A percentile compares a stretch with the other conserved stretches of the same genome.
phyloP scores from a whole-genome alignment of 2,329 filamentous ascomycete species.

The Magnaporthales sp. region DNA sequence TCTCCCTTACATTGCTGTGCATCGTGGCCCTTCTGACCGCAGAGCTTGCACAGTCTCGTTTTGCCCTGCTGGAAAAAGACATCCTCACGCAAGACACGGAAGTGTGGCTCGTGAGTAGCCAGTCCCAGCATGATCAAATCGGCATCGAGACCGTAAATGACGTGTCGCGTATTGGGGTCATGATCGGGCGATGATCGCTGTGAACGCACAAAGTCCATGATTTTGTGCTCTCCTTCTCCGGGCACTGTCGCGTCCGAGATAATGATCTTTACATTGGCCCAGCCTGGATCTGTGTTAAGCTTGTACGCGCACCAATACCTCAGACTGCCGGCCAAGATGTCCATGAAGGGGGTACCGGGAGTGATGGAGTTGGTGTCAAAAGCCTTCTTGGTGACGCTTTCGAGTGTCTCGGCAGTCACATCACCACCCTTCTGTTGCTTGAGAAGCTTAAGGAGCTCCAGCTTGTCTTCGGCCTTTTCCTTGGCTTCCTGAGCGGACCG shows the following conservation, averaged over 20 bases:
- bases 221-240: slow-evolving; percentile 97
- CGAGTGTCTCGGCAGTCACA: slow-evolving; percentile 50
- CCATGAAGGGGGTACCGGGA: slow-evolving; percentile 97
- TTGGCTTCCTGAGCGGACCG: slow-evolving; percentile 88
- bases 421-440: slow-evolving; percentile 66
- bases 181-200: slow-evolving; percentile 86
- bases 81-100: slow-evolving; percentile 91
- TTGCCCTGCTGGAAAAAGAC: slow-evolving; percentile 89
- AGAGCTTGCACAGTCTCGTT: slow-evolving; percentile 73
- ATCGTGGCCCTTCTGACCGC: slow-evolving; percentile 87
- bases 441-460: slow-evolving; percentile 77
- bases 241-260: slow-evolving; percentile 98
- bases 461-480: slow-evolving; percentile 87
- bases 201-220: slow-evolving; percentile 96
- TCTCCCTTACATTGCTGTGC: slow-evolving; percentile 77
- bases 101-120: slow-evolving; percentile 94
- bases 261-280: slow-evolving; percentile 94
- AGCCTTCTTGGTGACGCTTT: slow-evolving; percentile 69
- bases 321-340: slow-evolving; percentile 80
- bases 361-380: slow-evolving; percentile 88
- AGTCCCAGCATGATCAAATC: slow-evolving; percentile 98
- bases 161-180: slow-evolving; percentile 93
- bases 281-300: slow-evolving; percentile 90
- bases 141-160: slow-evolving; percentile 95
- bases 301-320: slow-evolving; percentile 98